Base-by-base conservation (phyloP, 169 alveolate genomes). In the Amoebophrya sp. region DNA sequence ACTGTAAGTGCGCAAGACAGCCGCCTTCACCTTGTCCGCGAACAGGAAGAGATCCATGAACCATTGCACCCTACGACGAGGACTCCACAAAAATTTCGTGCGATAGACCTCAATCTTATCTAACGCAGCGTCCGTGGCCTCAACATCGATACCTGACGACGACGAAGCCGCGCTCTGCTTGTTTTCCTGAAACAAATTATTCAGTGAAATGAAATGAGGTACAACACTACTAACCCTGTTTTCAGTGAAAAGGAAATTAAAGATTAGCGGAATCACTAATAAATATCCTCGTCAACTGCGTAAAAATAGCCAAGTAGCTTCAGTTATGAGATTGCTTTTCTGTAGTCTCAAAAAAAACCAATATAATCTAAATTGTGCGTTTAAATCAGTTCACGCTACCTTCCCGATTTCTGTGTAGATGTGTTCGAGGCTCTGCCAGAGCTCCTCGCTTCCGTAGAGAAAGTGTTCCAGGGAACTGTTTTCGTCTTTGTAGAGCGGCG, bases 401-500 rank as follows among this genome's bases (percentile, higher is more conserved):
- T n/a, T n/a, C n/a, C n/a, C n/a, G n/a, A n/a, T n/a, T n/a, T 65
- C 36, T 26, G 83, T 26, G 83, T 29, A 65, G 36, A 65, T 36
- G 33, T 26, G 26, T 6, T 65, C 83, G 33, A 65, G 83, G 83
- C 83, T 65, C 2, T 65, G 18, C 83, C 83, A 65, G 26, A 65
- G 83, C 26, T 65, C 83, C 33, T 65, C 83, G 26, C 83, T 65
- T 29, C 26, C n/a, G 83, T 65, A 65, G 83, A 65, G n/a, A 18
- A 65, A 65, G 3, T 65, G 83, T 36, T 65, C 83, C 83, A 65
- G 83, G 39, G n/a, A 10, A 1, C 26, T 29, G 83, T 65, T 65
- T 65, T 65, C 83, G 83, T 65, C 83, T 10, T 26, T 65, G 33
- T 65, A 65, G n/a, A 65, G 39, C 83, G 83, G 83, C 83, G 83